Conservation (phyloP, 768 basidiomycete genomes). For the Boletus subparvulus region DNA sequence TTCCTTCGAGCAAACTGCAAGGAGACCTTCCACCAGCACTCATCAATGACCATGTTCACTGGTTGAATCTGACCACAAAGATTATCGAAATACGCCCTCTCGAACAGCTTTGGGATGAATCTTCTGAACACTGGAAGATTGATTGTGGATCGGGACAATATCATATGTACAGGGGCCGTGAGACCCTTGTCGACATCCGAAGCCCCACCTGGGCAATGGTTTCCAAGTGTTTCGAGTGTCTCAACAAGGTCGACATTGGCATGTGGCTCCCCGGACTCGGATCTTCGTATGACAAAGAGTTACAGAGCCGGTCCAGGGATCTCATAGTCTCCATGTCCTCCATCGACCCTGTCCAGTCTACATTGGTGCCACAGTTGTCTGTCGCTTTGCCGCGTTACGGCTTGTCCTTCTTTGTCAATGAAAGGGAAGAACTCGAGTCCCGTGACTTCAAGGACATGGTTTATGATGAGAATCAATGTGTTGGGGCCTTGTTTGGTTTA, state of each 20-base stretch:
- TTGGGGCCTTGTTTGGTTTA: constrained; percentile 44
- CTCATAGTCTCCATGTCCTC: constrained; percentile 14
- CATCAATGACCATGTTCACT: constrained; percentile 19
- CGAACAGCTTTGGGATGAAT: constrained; percentile 17
- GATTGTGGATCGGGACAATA: neutral
- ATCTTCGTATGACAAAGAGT: too few relatives aligned
- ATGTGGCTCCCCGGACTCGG: too few relatives aligned
- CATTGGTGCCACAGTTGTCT: neutral
- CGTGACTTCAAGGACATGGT: constrained; percentile 38
- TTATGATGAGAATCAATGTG: constrained; percentile 37
- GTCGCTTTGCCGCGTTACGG: constrained; percentile 36
- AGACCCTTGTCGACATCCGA: constrained; percentile 20
- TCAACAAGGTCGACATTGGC: too few relatives aligned
- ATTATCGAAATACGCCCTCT: constrained; percentile 27
- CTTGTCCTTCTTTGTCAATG: constrained; percentile 39
- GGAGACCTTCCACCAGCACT: neutral
- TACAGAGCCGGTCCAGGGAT: neutral
- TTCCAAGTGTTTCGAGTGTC: neutral
- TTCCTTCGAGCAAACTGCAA: neutral
- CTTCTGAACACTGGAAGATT: constrained; percentile 22
- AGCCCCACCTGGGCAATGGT: constrained; percentile 23
- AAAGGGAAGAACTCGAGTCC: constrained; percentile 32
- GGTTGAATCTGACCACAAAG: constrained; percentile 18
- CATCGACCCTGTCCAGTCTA: neutral
- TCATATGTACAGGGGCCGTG: neutral